Base-by-base conservation (phyloP, 371 early-diverging fungal genomes). In the Mortierella sp. region DNA sequence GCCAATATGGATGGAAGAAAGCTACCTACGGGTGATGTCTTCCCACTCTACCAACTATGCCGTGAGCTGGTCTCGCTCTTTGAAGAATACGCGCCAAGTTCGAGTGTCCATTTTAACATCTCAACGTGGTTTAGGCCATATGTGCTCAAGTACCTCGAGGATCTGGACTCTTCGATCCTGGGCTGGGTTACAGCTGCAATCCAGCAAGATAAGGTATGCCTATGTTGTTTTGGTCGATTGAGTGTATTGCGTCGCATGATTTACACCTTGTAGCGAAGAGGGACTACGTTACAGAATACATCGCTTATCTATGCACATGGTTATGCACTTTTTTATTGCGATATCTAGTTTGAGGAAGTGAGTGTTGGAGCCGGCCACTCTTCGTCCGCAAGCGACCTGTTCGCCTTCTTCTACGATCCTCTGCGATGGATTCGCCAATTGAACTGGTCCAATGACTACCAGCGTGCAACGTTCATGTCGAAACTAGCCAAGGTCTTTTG, bases 321-420 rank as follows among this genome's bases (percentile, higher is more conserved):
- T n/a, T 54, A 24, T 16, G 28, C 28, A 26, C 53, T 54, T 46
- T 46, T 31, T 19, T 61, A 31, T 26, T 61, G 16, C 55, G 2
- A 55, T 13, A 2, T 55, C 74, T 87, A 95, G 92, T 92, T 92
- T 84, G 86, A 90, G 80, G 76, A 90, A 71, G 87, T 93, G 72
- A 92, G 90, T 79, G 93, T 92, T 0, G 90, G 90, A 14, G 92
- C 94, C 19, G 88, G 90, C 34, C 95, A 96, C 80, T 96, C 96
- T 3, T 95, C 96, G 10, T 96, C 96, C 0, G 94, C 95, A 53
- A 92, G 95, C 14, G 96, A 96, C 82, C 81, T 96, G 10, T 91
- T 95, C 72, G 90, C 93, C 46, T 93, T 94, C 87, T 95, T 96
- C 78, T 92, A 94, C 69, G 95, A 96, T 83, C 93, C 95, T 10